Conservation (phyloP, 2,329 filamentous ascomycete species). For the Nannizziopsis arthrosporioides region DNA sequence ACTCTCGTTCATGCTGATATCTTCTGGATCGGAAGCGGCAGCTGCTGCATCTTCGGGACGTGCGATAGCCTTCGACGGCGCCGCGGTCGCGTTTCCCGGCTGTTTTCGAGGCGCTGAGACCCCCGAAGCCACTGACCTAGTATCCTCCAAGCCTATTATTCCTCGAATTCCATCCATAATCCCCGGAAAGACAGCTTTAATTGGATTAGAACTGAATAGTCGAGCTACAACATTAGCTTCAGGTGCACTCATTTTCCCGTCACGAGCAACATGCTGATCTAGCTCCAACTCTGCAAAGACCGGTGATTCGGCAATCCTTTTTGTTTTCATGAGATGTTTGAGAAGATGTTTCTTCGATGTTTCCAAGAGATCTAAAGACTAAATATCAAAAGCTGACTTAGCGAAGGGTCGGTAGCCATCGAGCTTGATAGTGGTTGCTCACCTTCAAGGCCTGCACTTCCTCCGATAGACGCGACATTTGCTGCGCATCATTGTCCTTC, state of each 20-base stretch:
- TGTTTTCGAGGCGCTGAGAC: neutral
- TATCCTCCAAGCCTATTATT: conserved; percentile 25
- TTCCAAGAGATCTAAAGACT: conserved; percentile 41
- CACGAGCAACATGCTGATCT: conserved; percentile 26
- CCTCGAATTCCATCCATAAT: conserved; percentile 33
- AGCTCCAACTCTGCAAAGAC: conserved; percentile 35
- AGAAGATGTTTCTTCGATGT: conserved; percentile 45
- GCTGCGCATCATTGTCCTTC: conserved; percentile 32
- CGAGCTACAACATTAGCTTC: conserved; percentile 48
- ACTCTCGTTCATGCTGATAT: conserved; percentile 1
- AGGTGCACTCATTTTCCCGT: conserved; percentile 32
- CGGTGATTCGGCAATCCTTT: conserved; percentile 43
- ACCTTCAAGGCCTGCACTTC: conserved; percentile 50
- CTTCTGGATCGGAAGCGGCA: neutral
- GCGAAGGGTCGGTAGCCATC: neutral
- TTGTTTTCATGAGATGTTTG: conserved; percentile 47
- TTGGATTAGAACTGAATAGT: conserved; percentile 48
- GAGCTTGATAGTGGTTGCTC: conserved; percentile 10
- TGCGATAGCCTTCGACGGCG: neutral
- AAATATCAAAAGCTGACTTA: conserved; percentile 6
- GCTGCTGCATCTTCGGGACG: neutral
- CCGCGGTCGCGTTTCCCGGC: neutral
- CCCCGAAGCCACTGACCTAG: neutral
- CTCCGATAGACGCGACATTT: conserved; percentile 37
- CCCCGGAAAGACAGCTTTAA: conserved; percentile 43